Evolutionary conservation across 2,329 filamentous ascomycete genomes (phyloP), one percentile per base, ranked within the genome.

Genomic region (Alternaria arbusti): DNA sequence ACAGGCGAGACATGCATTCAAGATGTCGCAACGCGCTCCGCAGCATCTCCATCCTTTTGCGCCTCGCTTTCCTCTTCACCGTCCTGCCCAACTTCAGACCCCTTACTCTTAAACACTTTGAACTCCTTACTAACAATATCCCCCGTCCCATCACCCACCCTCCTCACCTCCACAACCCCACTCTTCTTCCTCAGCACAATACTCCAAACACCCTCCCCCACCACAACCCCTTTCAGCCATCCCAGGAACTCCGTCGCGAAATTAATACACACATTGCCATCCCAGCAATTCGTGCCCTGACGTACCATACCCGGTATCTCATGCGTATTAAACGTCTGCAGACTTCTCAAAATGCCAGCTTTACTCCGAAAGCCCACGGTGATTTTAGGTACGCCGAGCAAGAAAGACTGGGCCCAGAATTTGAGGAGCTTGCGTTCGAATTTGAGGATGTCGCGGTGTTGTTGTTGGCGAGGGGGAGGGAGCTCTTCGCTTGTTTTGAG

Each of bases 401-500:
- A 85, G 76, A 97, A 99, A 0, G 92, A 97, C 79, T 98, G 96
- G 13, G 95, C 93, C 96, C 96, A 99, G 82, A 95, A 97, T 75
- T 96, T 96, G 80, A 97, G 87, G 58, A 98, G 86, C 78, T 98
- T 98, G 52, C 92, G 88, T 80, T 97, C 92, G 77, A 95, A 97
- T 66, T 89, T 91, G 20, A 90, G 81, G 74, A 89, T 85, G 73
- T 96, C 92, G 50, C 88, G 86, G 2, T 90, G 86, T 64, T 87
- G 87, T 55, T 85, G 84, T 22, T 71, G 66, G 6, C 75, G 72
- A 4, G 64, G 65, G 3, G 70, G 68, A 3, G 73, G 73, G 54
- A 95, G 89, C 68, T 91, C 89, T 44, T 88, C 90, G n/a, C 89
- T 88, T 0, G 96, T 99, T 79, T 99, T 99, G 61, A 99, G 86